phyloP scores from a whole-genome alignment of 495 filamentous ascomycete species.

The Aspergillus taichungensis region DNA sequence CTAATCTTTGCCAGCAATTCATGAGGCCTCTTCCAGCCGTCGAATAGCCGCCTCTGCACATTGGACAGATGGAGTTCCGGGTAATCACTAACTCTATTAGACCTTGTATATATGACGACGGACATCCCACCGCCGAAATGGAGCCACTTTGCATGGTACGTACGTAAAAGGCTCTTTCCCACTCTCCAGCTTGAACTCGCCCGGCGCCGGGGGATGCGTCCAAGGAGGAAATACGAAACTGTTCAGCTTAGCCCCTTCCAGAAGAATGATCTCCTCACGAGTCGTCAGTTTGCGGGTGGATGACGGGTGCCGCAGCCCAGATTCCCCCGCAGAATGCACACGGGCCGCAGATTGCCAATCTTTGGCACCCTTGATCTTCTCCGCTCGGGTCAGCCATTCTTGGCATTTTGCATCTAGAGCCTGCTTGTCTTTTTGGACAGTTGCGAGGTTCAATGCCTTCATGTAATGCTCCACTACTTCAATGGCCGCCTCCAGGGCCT shows the following conservation, averaged over 20 bases:
- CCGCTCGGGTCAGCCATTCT: constrained; percentile 56
- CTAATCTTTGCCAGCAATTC: constrained; percentile 36
- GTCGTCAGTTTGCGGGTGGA: constrained; percentile 57
- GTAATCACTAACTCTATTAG: constrained; percentile 51
- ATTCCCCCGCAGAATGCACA: constrained; percentile 8
- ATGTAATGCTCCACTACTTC: constrained; percentile 70
- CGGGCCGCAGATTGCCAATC: constrained; percentile 25
- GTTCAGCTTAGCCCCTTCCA: constrained; percentile 69
- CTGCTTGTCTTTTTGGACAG: constrained; percentile 44
- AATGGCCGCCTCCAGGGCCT: constrained; percentile 66
- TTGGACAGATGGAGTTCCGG: constrained; percentile 60
- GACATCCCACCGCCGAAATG: neutral
- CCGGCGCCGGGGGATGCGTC: constrained; percentile 46
- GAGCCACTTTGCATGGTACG: constrained; percentile 13
- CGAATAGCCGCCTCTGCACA: constrained; percentile 60
- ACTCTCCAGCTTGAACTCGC: constrained; percentile 41
- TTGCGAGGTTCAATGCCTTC: constrained; percentile 52
- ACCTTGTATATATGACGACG: neutral
- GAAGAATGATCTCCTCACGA: constrained; percentile 68
- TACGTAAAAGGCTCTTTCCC: constrained; percentile 45
- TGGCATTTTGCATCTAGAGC: constrained; percentile 56
- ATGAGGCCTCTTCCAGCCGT: constrained; percentile 69
- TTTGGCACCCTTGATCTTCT: constrained; percentile 56
- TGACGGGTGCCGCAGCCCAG: constrained; percentile 20
- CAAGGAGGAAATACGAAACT: constrained; percentile 77